Conservation (phyloP, 2,329 filamentous ascomycete species). For the Paecilomyces variotii region DNA sequence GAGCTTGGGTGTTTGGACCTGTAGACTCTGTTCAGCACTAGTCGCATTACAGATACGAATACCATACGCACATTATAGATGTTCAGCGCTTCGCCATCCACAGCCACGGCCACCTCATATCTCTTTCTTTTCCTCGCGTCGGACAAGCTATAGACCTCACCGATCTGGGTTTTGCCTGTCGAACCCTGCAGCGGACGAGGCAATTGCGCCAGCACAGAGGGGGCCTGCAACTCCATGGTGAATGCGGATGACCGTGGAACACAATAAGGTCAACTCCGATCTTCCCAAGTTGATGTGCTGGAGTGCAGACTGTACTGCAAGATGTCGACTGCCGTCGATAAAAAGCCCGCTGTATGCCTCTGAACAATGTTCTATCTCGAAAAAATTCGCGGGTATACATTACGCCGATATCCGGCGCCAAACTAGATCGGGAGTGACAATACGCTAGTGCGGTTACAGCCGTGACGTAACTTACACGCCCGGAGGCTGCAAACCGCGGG, state of each 20-base stretch:
- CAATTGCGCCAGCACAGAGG: slow-evolving; percentile 38
- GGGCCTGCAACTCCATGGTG: slow-evolving; percentile 37
- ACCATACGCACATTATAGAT: slow-evolving; percentile 49
- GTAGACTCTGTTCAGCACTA: neutral
- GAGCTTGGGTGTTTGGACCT: slow-evolving; percentile 55
- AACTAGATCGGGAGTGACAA: neutral
- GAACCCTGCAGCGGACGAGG: slow-evolving; percentile 35
- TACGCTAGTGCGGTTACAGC: slow-evolving; percentile 4
- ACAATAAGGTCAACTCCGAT: slow-evolving; percentile 4
- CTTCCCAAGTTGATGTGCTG: slow-evolving; percentile 1
- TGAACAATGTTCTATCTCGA: slow-evolving; percentile 6
- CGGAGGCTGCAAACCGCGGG: slow-evolving; percentile 1
- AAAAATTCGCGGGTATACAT: slow-evolving; percentile 31
- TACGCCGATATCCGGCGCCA: slow-evolving; percentile 16
- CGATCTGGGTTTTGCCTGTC: slow-evolving; percentile 33
- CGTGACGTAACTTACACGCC: slow-evolving; percentile 3
- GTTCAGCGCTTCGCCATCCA: slow-evolving; percentile 55
- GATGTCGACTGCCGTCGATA: neutral
- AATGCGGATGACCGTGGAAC: slow-evolving; percentile 4
- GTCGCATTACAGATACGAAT: neutral
- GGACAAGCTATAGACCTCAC: slow-evolving; percentile 46
- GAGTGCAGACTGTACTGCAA: neutral
- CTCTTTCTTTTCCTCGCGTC: slow-evolving; percentile 54
- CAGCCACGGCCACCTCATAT: slow-evolving; percentile 51
- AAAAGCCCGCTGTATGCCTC: neutral